A percentile compares a stretch with the other conserved stretches of the same genome.
phyloP scores from a whole-genome alignment of 495 filamentous ascomycete genomes.

The Antarctomyces pellizariae region DNA sequence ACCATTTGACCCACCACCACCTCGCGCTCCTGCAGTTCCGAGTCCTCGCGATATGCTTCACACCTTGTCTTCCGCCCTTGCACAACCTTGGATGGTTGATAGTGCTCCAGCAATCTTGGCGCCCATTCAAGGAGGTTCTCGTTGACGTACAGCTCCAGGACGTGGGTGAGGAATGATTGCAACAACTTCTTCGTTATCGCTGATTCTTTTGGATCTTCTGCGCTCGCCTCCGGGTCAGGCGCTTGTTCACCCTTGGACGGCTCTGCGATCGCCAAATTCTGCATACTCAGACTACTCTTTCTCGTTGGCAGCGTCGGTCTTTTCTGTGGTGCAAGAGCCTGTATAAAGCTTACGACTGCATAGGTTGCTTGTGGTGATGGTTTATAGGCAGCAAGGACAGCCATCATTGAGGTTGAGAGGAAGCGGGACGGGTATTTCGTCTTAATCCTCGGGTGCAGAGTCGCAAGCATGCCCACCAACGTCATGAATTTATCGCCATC shows the following conservation, averaged over 20 bases:
- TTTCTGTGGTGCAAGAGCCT: slow-evolving; percentile 45
- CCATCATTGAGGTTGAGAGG: slow-evolving; percentile 67
- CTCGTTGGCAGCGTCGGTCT: slow-evolving; percentile 53
- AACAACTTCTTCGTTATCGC: slow-evolving; percentile 43
- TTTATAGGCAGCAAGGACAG: slow-evolving; percentile 45
- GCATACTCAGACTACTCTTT: slow-evolving; percentile 22
- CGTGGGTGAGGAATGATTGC: slow-evolving; percentile 67
- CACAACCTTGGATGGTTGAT: slow-evolving; percentile 34
- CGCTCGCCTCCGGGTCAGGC: slow-evolving; percentile 62
- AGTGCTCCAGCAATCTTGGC: slow-evolving; percentile 48
- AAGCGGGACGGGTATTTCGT: slow-evolving; percentile 86
- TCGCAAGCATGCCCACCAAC: slow-evolving; percentile 55
- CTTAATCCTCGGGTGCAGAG: slow-evolving; percentile 70
- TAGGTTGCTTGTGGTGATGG: slow-evolving; percentile 42
- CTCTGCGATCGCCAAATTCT: slow-evolving; percentile 8
- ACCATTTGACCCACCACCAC: slow-evolving; percentile 54
- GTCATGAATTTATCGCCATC: slow-evolving; percentile 39
- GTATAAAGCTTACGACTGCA: slow-evolving; percentile 51
- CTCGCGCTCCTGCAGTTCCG: slow-evolving; percentile 37
- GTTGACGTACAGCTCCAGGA: slow-evolving; percentile 59
- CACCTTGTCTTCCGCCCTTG: slow-evolving; percentile 31
- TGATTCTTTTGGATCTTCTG: slow-evolving; percentile 32
- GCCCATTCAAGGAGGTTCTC: slow-evolving; percentile 47
- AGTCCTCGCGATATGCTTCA: slow-evolving; percentile 36
- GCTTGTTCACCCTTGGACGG: slow-evolving; percentile 31